A percentile compares a stretch with the other conserved stretches of the same genome.
Evolutionary conservation across 805 yeast genomes (phyloP).

Genomic region (Wickerhamiella australiensis): DNA sequence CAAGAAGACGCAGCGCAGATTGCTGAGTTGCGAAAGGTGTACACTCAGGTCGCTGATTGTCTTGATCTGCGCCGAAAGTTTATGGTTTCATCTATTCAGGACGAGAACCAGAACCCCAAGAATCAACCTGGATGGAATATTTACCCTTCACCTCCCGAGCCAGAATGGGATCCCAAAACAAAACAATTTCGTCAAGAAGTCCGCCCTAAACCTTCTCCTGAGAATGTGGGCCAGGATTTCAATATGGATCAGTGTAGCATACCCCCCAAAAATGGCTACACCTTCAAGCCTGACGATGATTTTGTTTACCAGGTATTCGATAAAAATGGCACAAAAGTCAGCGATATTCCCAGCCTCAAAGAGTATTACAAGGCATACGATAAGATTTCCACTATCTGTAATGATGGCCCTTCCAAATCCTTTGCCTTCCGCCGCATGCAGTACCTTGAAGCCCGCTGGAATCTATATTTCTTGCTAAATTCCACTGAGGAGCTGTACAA

Average conservation of each 20-base stretch:
- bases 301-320: constrained; percentile 59
- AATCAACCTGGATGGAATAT: constrained; percentile 61
- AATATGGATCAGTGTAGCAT: constrained; percentile 44
- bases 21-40: constrained; percentile 29
- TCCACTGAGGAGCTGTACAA: constrained; percentile 88
- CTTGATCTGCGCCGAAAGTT: constrained; percentile 67
- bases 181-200: constrained; percentile 33
- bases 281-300: constrained; percentile 41
- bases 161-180: constrained; percentile 60
- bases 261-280: constrained; percentile 39
- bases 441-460: constrained; percentile 94
- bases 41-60: constrained; percentile 36
- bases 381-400: constrained; percentile 55
- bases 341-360: constrained; percentile 61
- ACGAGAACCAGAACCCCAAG: constrained; percentile 71
- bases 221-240: constrained; percentile 39
- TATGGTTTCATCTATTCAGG: constrained; percentile 57
- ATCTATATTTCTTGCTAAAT: constrained; percentile 71
- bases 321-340: constrained; percentile 30
- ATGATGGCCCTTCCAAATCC: constrained; percentile 93
- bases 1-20: constrained; percentile 27
- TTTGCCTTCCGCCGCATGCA: constrained; percentile 90
- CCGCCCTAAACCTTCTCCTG: constrained; percentile 32
- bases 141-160: constrained; percentile 90
- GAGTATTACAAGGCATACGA: constrained; percentile 82